phyloP scores from a whole-genome alignment of 2,329 filamentous ascomycete genomes.

The Ambrosiella beaveri region DNA sequence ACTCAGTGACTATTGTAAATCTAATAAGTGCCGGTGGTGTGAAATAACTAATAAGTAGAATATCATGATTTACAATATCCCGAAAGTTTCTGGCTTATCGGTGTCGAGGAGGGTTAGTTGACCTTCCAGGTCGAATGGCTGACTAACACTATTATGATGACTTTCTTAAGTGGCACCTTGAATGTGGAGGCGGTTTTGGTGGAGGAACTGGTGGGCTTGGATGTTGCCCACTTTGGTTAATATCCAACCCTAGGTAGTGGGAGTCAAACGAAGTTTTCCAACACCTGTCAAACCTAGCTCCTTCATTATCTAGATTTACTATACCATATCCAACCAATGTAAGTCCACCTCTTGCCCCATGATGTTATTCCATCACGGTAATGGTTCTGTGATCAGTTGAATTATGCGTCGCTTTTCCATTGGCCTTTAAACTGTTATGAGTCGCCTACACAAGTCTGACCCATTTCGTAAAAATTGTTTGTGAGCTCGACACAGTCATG shows the following conservation, averaged over 20 bases:
- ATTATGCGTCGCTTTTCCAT: too few species aligned
- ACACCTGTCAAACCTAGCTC: constrained; percentile 12
- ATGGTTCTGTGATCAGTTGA: too few species aligned
- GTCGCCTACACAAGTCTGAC: too few species aligned
- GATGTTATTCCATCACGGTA: too few species aligned
- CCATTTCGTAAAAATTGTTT: too few species aligned
- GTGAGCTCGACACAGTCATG: too few species aligned
- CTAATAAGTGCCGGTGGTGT: too few species aligned
- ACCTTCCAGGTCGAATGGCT: constrained; percentile 1
- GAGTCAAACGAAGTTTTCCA: constrained; percentile 12
- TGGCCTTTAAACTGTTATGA: too few species aligned
- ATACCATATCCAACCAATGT: background rate
- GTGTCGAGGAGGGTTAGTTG: too few species aligned
- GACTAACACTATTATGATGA: background rate
- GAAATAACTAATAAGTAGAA: too few species aligned
- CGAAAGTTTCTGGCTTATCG: background rate
- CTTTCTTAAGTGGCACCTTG: constrained; percentile 4
- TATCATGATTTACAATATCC: too few species aligned
- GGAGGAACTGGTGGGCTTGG: constrained; percentile 3
- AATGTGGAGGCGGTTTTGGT: constrained; percentile 10
- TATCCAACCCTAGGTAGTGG: constrained; percentile 12
- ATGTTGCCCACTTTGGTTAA: constrained; percentile 1
- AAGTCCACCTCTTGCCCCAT: background rate
- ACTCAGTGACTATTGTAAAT: too few species aligned
- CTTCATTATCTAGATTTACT: constrained; percentile 3